Base-by-base conservation (phyloP, 1,284 basidiomycete species). In the Tausonia pullulans region DNA sequence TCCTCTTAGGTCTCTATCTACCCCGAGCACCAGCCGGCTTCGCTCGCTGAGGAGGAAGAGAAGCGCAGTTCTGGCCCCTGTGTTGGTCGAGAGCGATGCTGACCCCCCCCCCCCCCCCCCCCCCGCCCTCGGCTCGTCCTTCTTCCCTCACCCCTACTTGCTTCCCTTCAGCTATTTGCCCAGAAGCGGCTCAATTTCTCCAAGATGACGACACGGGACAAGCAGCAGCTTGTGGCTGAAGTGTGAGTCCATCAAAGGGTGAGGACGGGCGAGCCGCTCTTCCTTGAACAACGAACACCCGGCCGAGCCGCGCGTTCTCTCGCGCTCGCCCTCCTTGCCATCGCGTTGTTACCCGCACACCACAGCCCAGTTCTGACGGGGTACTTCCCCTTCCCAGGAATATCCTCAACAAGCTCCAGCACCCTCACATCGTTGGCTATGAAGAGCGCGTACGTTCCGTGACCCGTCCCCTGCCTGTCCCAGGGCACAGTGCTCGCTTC, bases 121-220 rank as follows among this genome's bases (percentile, higher is more conserved):
- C 13, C 48, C 9, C 16, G 16, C 58, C 46, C n/a, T 61, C 45
- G 27, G 39, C 51, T 45, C 58, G 8, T 50, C n/a, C 41, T 48
- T 27, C 46, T 60, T 27, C 41, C 4, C 10, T 27, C 14, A 45
- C 57, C 55, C 58, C 50, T 63, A 4, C 45, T 27, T 53, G 11
- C 10, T 50, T 61, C 59, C 65, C 41, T 27, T 5, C 69, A 91
- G 87, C 79, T 92, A 57, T 87, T 94, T 70, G 95, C 94, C 0
- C 80, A 92, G 53, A 97, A 98, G 74, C 91, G 98, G 75, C 84
- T 98, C 70, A 92, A 96, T 76, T 98, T 96, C 75, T 90, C 91
- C 70, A 83, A 87, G 68, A 96, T 96, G 93, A 87, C 82, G 59
- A 90, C 95, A 73, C 83, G 90, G 62, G 93, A 96, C 74, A 81